Evolutionary conservation across 768 basidiomycete species (phyloP), one percentile per base, ranked within the genome.

Genomic region (Tremella yokohamensis): DNA sequence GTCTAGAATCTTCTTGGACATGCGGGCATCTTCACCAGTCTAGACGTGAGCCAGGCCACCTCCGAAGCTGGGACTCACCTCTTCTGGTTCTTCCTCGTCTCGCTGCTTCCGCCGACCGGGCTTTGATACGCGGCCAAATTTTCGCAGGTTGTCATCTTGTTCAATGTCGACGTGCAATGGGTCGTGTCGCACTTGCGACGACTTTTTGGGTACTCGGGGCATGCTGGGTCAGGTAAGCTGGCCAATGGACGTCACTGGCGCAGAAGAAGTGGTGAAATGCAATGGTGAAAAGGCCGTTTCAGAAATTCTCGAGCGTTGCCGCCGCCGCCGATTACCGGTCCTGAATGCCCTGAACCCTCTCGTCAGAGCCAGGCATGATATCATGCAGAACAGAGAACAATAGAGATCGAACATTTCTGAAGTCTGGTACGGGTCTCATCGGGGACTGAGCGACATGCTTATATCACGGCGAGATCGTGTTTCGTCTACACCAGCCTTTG

Each of bases 1-100:
- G 74, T 92, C 88, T 64, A 99, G 87, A 49, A 99, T 96, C 66
- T 84, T 86, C 58, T 82, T 81, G 0, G 91, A 94, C 6, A 86
- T 87, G 77, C 70, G 55, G 16, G 76, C 74, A 54, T 74, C 72
- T 49, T 76, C 74, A 8, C 66, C 72, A 44, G 51, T 51, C 73
- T 45, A 45, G 29, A 34, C 70, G 49, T 24, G 18, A 29, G 18
- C 48, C 1, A 7, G 9, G 12, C 56, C 49, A 37, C 12, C 60
- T 9, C 26, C 34, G 11, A 20, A 19, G 8, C 19, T 39, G 40
- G 37, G 19, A 57, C 62, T 44, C 47, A 61, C 61, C 42, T 57
- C 68, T 70, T 85, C 88, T 75, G 85, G 85, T 52, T 82, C 79
- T 22, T 85, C 85, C n/a, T 83, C 83, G 48, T 81, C 79, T 49